These are phyloP conservation scores for Candida dubliniensis DNA, from an alignment of 1,139 yeast genomes.

Conservation along the genomic window DNA sequence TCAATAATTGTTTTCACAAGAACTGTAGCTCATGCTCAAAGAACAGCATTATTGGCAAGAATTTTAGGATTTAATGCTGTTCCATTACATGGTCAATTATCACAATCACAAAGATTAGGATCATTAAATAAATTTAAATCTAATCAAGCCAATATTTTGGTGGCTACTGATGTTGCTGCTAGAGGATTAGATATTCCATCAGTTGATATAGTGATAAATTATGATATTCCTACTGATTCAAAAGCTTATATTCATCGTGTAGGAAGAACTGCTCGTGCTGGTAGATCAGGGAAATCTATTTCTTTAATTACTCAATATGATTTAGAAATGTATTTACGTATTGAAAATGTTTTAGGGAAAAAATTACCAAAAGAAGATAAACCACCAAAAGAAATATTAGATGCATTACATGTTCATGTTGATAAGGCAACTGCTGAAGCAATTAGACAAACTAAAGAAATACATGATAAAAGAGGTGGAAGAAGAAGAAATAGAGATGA, in stretches of 20 bases:
- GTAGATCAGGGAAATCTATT: constrained; percentile 88
- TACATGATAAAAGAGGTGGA: constrained; percentile 49
- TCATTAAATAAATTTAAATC: constrained; percentile 90
- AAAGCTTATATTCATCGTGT: constrained; percentile 97
- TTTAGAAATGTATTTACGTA: constrained; percentile 79
- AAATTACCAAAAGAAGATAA: constrained; percentile 76
- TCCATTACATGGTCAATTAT: constrained; percentile 91
- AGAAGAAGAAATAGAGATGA: constrained; percentile 44
- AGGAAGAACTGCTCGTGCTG: constrained; percentile 98
- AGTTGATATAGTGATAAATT: constrained; percentile 89
- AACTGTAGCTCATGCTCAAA: constrained; percentile 93
- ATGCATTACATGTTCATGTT: constrained; percentile 80
- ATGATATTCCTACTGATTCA: constrained; percentile 97
- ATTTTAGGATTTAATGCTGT: constrained; percentile 85
- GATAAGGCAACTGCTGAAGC: constrained; percentile 93
- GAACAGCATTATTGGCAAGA: constrained; percentile 80
- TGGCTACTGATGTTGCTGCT: constrained; percentile 98
- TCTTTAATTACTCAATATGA: constrained; percentile 95
- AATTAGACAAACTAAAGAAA: constrained; percentile 74
- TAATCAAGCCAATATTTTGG: constrained; percentile 76
- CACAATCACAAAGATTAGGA: constrained; percentile 90
- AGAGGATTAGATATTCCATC: constrained; percentile 96
- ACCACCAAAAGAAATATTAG: constrained; percentile 74
- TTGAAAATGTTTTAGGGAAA: constrained; percentile 82
- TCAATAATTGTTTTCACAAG: constrained; percentile 87